phyloP scores from a whole-genome alignment of 805 yeast genomes.

The Pichia paraexigua region DNA sequence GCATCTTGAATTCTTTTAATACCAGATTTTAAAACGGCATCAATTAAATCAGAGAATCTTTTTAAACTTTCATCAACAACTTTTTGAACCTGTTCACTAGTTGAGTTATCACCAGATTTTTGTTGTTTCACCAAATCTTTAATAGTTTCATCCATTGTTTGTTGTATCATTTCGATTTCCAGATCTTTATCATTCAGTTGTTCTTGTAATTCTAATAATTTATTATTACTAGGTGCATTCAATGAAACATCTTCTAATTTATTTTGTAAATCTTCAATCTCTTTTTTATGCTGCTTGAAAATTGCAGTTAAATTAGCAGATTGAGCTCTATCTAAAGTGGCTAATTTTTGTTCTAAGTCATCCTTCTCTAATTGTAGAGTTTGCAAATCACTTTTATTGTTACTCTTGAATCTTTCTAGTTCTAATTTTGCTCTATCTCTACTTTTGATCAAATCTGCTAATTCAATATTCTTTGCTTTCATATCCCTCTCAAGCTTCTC shows the following conservation, averaged over 20 bases:
- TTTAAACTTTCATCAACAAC: constrained; percentile 40
- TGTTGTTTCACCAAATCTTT: constrained; percentile 45
- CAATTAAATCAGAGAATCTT: constrained; percentile 48
- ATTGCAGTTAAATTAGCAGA: constrained; percentile 54
- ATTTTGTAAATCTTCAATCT: constrained; percentile 43
- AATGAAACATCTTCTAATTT: constrained; percentile 25
- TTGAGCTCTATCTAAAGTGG: constrained; percentile 53
- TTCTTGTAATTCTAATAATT: constrained; percentile 31
- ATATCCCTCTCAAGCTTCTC: constrained; percentile 77
- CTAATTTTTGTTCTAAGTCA: constrained; percentile 49
- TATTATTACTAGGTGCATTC: constrained; percentile 18
- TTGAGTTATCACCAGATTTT: constrained; percentile 41
- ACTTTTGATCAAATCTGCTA: constrained; percentile 83
- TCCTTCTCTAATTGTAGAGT: constrained; percentile 56
- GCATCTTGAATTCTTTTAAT: constrained; percentile 68
- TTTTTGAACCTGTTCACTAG: constrained; percentile 52
- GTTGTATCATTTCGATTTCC: constrained; percentile 72
- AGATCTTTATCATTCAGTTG: constrained; percentile 60
- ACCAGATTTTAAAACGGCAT: constrained; percentile 62
- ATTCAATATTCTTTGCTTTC: constrained; percentile 76
- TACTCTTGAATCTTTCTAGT: constrained; percentile 59
- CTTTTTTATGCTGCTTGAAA: constrained; percentile 55
- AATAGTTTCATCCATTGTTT: constrained; percentile 67
- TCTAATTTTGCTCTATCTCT: constrained; percentile 85
- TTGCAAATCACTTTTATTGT: constrained; percentile 58